Conservation (phyloP, 352 stramenopile genomes). For the Phytophthora pini region DNA sequence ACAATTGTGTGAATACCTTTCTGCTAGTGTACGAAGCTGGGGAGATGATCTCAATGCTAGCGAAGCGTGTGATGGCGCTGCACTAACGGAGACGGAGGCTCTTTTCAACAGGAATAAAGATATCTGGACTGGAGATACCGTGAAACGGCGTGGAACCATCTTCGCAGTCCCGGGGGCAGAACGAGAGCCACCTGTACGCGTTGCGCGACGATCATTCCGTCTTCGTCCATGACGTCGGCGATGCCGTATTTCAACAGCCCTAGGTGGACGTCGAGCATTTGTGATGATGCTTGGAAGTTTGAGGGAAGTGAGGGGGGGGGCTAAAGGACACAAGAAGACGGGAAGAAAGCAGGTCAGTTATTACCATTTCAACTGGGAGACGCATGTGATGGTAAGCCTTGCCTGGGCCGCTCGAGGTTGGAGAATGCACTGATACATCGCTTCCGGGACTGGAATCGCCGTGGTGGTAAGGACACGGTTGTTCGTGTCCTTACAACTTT, state of each 20-base stretch:
- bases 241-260: conserved; percentile 32
- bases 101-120: conserved; percentile 17
- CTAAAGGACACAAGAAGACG: conserved; percentile 5
- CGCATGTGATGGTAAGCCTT: not conserved
- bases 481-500: too few relatives aligned
- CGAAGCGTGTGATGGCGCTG: not conserved
- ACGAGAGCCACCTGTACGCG: conserved; percentile 26
- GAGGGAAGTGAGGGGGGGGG: not conserved
- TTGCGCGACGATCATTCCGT: conserved; percentile 31
- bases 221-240: conserved; percentile 29
- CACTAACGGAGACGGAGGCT: not conserved
- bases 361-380: not conserved
- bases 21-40: too few relatives aligned
- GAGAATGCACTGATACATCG: conserved; percentile 13
- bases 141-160: conserved; percentile 12
- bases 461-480: too few relatives aligned
- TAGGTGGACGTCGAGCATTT: conserved; percentile 23
- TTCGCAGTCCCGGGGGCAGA: conserved; percentile 19
- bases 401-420: conserved; percentile 5
- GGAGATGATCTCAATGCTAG: not conserved
- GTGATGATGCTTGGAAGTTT: not conserved
- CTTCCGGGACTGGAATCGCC: too few relatives aligned
- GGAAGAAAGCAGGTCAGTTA: conserved; percentile 1
- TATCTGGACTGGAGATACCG: conserved; percentile 30
- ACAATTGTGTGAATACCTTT: conserved; percentile 7